Percentiles rank a stretch among this genome's conserved stretches.
These are phyloP conservation scores for Aspergillus spinulosporus DNA, from an alignment of 2,329 filamentous ascomycete species.

Conservation along the genomic window DNA sequence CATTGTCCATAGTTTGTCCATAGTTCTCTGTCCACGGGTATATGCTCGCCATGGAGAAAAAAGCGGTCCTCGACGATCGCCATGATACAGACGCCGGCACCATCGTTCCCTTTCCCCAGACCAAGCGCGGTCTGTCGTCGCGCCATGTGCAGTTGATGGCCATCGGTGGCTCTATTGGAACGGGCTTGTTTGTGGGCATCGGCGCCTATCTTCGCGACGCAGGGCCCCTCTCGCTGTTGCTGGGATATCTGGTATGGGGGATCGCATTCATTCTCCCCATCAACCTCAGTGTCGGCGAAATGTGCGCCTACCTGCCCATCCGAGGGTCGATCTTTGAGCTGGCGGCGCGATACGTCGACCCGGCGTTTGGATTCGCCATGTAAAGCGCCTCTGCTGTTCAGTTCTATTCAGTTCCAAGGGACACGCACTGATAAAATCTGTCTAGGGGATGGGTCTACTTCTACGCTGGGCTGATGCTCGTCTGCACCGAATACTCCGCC, in stretches of 20 bases:
- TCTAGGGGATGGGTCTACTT: slow-evolving; percentile 47
- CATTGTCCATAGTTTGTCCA: no score
- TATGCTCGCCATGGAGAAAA: no score
- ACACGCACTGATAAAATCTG: not conserved
- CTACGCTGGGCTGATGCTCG: slow-evolving; percentile 46
- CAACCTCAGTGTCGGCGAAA: slow-evolving; percentile 34
- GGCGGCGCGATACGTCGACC: slow-evolving; percentile 52
- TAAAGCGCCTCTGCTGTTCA: slow-evolving; percentile 7
- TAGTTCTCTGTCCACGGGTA: no score
- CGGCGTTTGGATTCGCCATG: slow-evolving; percentile 46
- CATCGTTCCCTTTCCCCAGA: slow-evolving; percentile 16
- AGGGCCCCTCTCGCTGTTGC: slow-evolving; percentile 36
- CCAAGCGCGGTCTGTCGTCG: slow-evolving; percentile 18
- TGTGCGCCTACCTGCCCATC: slow-evolving; percentile 39
- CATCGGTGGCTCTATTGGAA: slow-evolving; percentile 21
- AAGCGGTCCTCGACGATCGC: no score
- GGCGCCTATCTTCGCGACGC: slow-evolving; percentile 35
- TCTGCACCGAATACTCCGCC: slow-evolving; percentile 51
- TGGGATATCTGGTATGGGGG: slow-evolving; percentile 40
- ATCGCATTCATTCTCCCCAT: slow-evolving; percentile 35
- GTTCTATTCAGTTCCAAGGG: not conserved
- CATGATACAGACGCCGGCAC: slow-evolving; percentile 12
- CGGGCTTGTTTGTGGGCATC: slow-evolving; percentile 38
- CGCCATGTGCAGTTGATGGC: slow-evolving; percentile 21
- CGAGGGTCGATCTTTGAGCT: slow-evolving; percentile 50